Base-by-base conservation (phyloP, 768 basidiomycete species). In the Naganishia kalamii region DNA sequence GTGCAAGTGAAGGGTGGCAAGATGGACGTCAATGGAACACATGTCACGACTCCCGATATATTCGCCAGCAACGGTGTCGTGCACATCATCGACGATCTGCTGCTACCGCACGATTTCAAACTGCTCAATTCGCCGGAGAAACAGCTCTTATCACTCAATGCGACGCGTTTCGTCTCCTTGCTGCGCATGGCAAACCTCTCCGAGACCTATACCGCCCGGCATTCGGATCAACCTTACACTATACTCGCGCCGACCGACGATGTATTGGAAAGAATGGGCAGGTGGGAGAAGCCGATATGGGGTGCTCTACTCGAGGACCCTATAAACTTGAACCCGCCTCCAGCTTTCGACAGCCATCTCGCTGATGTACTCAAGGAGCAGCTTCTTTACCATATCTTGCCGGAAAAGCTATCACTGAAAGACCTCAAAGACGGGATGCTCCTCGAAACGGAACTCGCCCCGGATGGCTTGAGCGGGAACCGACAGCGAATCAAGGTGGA, bases 21-120 rank as follows among this genome's bases (percentile, higher is more conserved):
- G 23, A 35, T 72, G 25, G 65, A 71, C 1, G 64, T 78, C 11
- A 74, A 78, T 41, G 89, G 89, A 19, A 74, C 75, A 4, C 41
- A 57, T 17, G 72, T 74, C 8, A 83, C 83, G 12, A 80, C 82
- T 1, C 81, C 96, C 11, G 83, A 99, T 72, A 85, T 96, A 37
- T 92, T 92, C 72, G 93, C 90, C 4, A 87, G 89, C 32, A 99
- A 99, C 72, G 96, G 79, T 74, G 96, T 98, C 47, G 76, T 98
- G 17, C 96, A 99, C 77, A 84, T 91, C 46, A 84, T 98, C 27
- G 88, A 88, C 15, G 84, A 85, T 15, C 84, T 98, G 25, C 84
- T 99, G 15, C 77, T 93, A 12, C 89, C 91, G 7, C 82, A 84
- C 2, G 86, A 85, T 17, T 83, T 88, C 48, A 83, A 94, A 25